Percentiles rank a stretch among this genome's conserved stretches.
These are phyloP conservation scores for Candolleomyces efflorescens DNA, from an alignment of 768 basidiomycete genomes.

Conservation along the genomic window DNA sequence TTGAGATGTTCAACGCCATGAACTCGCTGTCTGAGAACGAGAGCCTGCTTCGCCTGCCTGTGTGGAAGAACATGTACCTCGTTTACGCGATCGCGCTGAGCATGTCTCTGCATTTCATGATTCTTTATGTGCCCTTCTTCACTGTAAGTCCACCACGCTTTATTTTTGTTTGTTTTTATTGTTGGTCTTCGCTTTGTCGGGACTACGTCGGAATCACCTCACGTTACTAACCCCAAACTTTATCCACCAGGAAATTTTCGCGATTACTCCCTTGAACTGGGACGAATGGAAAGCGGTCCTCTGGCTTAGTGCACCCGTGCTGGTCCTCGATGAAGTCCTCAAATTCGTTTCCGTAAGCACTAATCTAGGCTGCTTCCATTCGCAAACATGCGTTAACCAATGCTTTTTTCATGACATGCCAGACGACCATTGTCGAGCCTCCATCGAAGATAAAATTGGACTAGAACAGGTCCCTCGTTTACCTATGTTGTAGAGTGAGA, in stretches of 20 bases:
- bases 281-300: conserved; percentile 93
- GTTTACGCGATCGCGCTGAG: conserved; percentile 85
- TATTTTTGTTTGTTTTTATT: neutral
- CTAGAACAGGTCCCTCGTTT: conserved; percentile 18
- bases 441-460: conserved; percentile 49
- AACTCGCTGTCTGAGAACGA: conserved; percentile 98
- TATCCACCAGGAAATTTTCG: conserved; percentile 67
- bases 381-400: neutral
- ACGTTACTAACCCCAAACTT: conserved; percentile 3
- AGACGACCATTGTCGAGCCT: conserved; percentile 58
- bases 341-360: conserved; percentile 74
- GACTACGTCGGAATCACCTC: neutral
- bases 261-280: conserved; percentile 93
- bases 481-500: neutral
- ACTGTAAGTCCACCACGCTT: conserved; percentile 49
- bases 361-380: neutral
- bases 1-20: conserved; percentile 98
- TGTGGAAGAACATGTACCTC: conserved; percentile 95
- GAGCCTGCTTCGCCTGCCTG: conserved; percentile 78
- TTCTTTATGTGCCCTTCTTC: conserved; percentile 97
- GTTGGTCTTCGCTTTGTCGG: neutral
- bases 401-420: neutral
- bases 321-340: conserved; percentile 86
- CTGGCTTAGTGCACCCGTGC: conserved; percentile 80
- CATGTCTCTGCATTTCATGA: conserved; percentile 91